A percentile compares a stretch with the other conserved stretches of the same genome.
Conservation (phyloP, 2,329 filamentous ascomycete genomes). For the Xylogone sp. region DNA sequence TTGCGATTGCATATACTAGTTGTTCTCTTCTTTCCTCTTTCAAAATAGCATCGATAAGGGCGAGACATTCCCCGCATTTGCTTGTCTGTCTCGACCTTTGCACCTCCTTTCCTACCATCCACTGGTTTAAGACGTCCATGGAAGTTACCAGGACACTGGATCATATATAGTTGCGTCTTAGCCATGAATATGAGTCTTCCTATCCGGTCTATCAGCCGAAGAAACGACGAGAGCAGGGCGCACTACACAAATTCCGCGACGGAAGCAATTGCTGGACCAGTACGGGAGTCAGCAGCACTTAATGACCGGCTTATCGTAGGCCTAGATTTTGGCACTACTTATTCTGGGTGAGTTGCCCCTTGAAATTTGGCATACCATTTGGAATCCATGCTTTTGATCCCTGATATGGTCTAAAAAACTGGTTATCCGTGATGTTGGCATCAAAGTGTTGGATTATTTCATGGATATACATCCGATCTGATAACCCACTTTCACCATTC, state of each 20-base stretch:
- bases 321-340: constrained; percentile 82
- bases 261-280: constrained; percentile 59
- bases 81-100: background rate
- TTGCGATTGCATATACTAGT: background rate
- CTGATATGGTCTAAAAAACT: background rate
- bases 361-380: background rate
- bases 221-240: constrained; percentile 28
- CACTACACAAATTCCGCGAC: constrained; percentile 42
- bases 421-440: background rate
- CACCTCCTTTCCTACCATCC: background rate
- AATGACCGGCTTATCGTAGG: constrained; percentile 70
- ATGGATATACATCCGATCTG: background rate
- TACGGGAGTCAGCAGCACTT: constrained; percentile 47
- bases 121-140: background rate
- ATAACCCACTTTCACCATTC: background rate
- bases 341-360: constrained; percentile 60
- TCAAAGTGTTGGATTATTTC: background rate
- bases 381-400: background rate
- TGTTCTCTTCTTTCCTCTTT: background rate
- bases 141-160: background rate
- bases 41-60: background rate
- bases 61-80: background rate
- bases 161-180: background rate
- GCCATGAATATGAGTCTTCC: constrained; percentile 30
- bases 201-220: constrained; percentile 19